These are phyloP conservation scores for Ophiosphaerella herpotricha DNA, from an alignment of 2,329 filamentous ascomycete genomes.

Conservation along the genomic window DNA sequence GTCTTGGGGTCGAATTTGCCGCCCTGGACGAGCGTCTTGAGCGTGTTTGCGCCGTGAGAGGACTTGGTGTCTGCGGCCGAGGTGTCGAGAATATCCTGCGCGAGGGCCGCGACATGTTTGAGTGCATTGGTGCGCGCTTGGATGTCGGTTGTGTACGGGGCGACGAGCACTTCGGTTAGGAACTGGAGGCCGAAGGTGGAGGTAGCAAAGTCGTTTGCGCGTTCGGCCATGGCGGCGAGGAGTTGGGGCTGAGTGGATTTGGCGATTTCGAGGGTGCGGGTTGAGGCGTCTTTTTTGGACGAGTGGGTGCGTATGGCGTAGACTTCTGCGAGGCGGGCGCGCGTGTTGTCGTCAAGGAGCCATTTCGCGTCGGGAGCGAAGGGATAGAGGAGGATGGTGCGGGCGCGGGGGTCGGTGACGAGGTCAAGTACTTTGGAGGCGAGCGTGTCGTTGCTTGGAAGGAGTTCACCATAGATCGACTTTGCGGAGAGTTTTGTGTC, in stretches of 20 bases:
- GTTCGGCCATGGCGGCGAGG: constrained; percentile 71
- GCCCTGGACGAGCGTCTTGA: constrained; percentile 88
- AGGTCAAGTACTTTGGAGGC: constrained; percentile 67
- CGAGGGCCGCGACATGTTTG: constrained; percentile 62
- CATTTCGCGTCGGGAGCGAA: constrained; percentile 69
- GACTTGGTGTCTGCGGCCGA: constrained; percentile 43
- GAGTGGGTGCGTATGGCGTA: constrained; percentile 79
- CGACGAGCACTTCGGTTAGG: constrained; percentile 79
- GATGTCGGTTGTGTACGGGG: constrained; percentile 73
- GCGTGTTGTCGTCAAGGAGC: constrained; percentile 65
- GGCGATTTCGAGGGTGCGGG: constrained; percentile 76
- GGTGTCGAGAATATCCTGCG: constrained; percentile 39
- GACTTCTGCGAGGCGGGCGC: constrained; percentile 75
- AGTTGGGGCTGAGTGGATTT: constrained; percentile 74
- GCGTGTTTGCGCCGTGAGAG: constrained; percentile 76
- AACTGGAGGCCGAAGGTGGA: constrained; percentile 87
- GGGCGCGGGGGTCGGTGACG: constrained; percentile 67
- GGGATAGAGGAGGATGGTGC: constrained; percentile 76
- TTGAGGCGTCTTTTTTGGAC: constrained; percentile 87
- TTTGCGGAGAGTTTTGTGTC: constrained; percentile 90
- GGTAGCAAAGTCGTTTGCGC: constrained; percentile 69
- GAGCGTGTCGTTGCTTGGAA: constrained; percentile 59
- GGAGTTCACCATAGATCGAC: constrained; percentile 82
- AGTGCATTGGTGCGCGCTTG: constrained; percentile 61
- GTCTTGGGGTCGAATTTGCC: constrained; percentile 79